Evolutionary conservation across 805 yeast species (phyloP), one percentile per base, ranked within the genome.

Genomic region (Clavispora asparagi): DNA sequence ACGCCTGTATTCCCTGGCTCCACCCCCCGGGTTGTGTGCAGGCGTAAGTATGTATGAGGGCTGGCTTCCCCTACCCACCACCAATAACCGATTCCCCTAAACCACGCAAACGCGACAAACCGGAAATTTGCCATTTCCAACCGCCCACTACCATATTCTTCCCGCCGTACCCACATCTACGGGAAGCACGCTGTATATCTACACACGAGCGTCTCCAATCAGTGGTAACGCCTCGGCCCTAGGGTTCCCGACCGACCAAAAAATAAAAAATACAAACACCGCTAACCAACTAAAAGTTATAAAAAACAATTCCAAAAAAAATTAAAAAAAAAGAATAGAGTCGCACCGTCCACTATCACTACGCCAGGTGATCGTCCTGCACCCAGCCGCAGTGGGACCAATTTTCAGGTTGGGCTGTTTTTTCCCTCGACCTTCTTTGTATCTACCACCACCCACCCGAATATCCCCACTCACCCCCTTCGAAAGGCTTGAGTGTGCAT

Each of bases 401-500:
- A 27, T 40, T 40, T 40, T 40, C 42, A 40, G 35, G 42, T 30
- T 17, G 33, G 32, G 26, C 29, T 31, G 42, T 40, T 39, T 36
- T 44, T 44, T 40, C 39, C 43, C 50, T 33, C 30, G 9, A 28
- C 43, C 16, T 14, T 19, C 30, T 26, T 37, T 37, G 25, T 37
- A 25, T n/a, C 23, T 5, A 25, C 29, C 40, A 9, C 40, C 31
- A 16, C 31, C 41, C 25, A 14, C 9, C 25, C 25, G 8, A 39
- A 39, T 27, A 13, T 6, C 16, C 13, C 23, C 23, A 26, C 41
- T 31, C 19, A 5, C 39, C 39, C 39, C 16, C 17, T n/a, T 4
- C 17, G 12, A 8, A 7, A 7, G 25, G 37, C 6, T 7, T 11
- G 37, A 16, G 37, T 17, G 37, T 33, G 25, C 37, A 16, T 33